These are phyloP conservation scores for Lachnellula suecica DNA, from an alignment of 2,329 filamentous ascomycete genomes.

Conservation along the genomic window DNA sequence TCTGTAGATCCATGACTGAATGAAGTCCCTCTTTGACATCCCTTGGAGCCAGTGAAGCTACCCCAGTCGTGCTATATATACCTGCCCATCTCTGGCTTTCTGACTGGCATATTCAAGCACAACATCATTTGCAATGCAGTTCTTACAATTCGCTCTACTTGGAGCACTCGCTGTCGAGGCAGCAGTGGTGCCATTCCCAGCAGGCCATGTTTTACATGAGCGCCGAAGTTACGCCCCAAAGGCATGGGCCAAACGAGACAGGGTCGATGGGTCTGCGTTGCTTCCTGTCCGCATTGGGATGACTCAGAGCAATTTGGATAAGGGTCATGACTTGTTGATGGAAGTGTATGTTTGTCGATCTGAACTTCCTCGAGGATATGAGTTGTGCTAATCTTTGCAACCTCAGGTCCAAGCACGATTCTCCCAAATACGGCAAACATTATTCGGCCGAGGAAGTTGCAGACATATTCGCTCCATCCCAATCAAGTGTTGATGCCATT, in stretches of 20 bases:
- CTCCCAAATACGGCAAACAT: conserved; percentile 45
- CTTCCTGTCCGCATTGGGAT: conserved; percentile 38
- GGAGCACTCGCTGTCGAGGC: conserved; percentile 11
- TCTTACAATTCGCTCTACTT: conserved; percentile 14
- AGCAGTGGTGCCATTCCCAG: conserved; percentile 13
- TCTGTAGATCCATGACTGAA: background rate
- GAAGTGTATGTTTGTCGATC: conserved; percentile 32
- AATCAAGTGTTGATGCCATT: conserved; percentile 48
- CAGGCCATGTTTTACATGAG: conserved; percentile 23
- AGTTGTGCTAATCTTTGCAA: background rate
- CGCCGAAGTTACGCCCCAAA: conserved; percentile 13
- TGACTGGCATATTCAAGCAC: background rate
- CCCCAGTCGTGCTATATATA: background rate
- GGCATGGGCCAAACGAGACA: conserved; percentile 20
- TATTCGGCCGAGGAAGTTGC: conserved; percentile 40
- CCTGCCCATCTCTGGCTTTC: background rate
- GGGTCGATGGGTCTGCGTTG: conserved; percentile 6
- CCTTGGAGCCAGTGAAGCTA: background rate
- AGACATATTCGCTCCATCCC: conserved; percentile 41
- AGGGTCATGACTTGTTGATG: conserved; percentile 40
- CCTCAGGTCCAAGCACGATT: conserved; percentile 39
- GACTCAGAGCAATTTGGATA: conserved; percentile 45
- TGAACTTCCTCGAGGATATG: background rate
- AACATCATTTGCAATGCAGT: conserved; percentile 14
- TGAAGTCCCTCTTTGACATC: background rate